Percentiles rank a stretch among this genome's conserved stretches.
These are phyloP conservation scores for Mucor indicus DNA, from an alignment of 371 early-diverging fungal species.

Conservation along the genomic window DNA sequence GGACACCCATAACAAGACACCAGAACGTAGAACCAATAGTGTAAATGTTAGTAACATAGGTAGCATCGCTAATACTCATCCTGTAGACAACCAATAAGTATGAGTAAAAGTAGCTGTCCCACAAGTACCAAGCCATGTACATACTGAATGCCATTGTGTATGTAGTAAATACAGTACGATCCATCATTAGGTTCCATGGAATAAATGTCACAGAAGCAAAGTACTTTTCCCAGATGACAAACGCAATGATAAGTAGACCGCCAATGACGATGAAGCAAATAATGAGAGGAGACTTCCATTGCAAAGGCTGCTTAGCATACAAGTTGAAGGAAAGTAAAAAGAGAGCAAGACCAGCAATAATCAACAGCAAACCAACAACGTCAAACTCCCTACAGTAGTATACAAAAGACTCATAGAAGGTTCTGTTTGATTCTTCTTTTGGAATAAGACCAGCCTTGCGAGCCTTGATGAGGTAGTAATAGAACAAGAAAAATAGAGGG, in stretches of 20 bases:
- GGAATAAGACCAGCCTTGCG: slow-evolving; percentile 15
- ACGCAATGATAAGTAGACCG: slow-evolving; percentile 7
- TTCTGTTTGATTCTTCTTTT: slow-evolving; percentile 5
- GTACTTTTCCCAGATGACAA: slow-evolving; percentile 12
- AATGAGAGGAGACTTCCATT: slow-evolving; percentile 18
- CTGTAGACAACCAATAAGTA: slow-evolving; percentile 19
- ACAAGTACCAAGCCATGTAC: slow-evolving; percentile 14
- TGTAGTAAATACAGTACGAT: slow-evolving; percentile 16
- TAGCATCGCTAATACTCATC: slow-evolving; percentile 5
- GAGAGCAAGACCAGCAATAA: slow-evolving; percentile 12
- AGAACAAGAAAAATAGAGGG: slow-evolving; percentile 14
- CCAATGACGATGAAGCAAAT: slow-evolving; percentile 14
- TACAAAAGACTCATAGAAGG: not conserved
- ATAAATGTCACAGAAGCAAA: slow-evolving; percentile 11
- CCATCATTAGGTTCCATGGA: slow-evolving; percentile 16
- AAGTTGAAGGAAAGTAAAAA: slow-evolving; percentile 15
- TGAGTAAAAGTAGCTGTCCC: slow-evolving; percentile 18
- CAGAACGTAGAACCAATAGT: slow-evolving; percentile 14
- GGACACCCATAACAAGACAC: slow-evolving; percentile 14
- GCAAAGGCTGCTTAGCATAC: slow-evolving; percentile 1
- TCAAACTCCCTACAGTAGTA: slow-evolving; percentile 12
- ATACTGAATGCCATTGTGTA: slow-evolving; percentile 12
- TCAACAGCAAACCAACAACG: slow-evolving; percentile 11
- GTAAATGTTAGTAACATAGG: slow-evolving; percentile 17
- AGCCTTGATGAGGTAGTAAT: slow-evolving; percentile 16